Evolutionary conservation across 2,329 filamentous ascomycete genomes (phyloP).

Genomic region (Tricladium varicosporioides): DNA sequence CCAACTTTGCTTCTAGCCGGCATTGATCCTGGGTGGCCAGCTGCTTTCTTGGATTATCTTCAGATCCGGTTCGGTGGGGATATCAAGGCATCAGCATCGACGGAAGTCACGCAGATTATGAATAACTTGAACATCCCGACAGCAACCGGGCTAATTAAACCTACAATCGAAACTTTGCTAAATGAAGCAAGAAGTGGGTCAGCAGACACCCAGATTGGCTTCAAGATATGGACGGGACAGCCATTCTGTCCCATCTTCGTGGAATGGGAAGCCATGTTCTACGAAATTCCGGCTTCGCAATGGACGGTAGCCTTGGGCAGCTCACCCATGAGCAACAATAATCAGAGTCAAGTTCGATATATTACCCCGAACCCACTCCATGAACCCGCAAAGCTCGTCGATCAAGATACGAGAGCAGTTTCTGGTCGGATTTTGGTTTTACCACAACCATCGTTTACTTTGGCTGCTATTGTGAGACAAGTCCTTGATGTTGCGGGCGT

Average conservation of each 20-base stretch:
- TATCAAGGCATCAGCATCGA: too few species aligned
- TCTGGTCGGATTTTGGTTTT: slow-evolving; percentile 40
- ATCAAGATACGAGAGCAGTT: slow-evolving; percentile 27
- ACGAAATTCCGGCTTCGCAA: slow-evolving; percentile 1
- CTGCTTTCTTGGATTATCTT: slow-evolving; percentile 9
- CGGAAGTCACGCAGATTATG: too few species aligned
- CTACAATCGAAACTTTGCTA: too few species aligned
- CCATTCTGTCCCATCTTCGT: slow-evolving; percentile 14
- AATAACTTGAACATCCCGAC: too few species aligned
- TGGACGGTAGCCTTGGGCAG: not conserved
- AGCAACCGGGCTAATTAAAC: too few species aligned
- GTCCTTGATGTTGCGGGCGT: slow-evolving; percentile 6
- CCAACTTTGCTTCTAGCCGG: slow-evolving; percentile 13
- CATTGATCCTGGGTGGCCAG: slow-evolving; percentile 10
- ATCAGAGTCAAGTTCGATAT: not conserved
- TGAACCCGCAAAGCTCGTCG: too few species aligned
- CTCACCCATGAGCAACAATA: not conserved
- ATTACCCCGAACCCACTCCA: not conserved
- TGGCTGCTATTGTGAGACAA: slow-evolving; percentile 34
- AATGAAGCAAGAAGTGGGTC: not conserved
- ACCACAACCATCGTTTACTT: slow-evolving; percentile 40
- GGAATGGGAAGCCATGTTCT: slow-evolving; percentile 13
- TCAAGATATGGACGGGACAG: too few species aligned
- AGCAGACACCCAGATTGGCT: too few species aligned
- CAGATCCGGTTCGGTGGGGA: not conserved